These are phyloP conservation scores for Phytophthora rubi DNA, from an alignment of 352 stramenopile species.

Conservation along the genomic window DNA sequence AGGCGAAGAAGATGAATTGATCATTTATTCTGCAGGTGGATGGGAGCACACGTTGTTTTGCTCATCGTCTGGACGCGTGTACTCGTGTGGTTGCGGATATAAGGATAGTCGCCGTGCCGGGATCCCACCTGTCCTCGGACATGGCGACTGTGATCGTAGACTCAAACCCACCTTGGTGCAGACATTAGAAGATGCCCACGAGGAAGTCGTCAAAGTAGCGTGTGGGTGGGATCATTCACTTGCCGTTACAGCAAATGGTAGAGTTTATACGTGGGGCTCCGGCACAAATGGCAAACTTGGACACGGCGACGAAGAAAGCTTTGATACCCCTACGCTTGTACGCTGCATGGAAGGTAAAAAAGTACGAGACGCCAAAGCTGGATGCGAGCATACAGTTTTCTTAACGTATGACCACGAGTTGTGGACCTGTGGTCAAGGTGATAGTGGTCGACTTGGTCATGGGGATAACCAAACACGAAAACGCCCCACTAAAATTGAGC, in stretches of 20 bases:
- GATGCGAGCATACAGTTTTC: conserved; percentile 80
- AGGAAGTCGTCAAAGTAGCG: conserved; percentile 68
- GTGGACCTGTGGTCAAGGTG: conserved; percentile 84
- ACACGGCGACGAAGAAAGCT: conserved; percentile 84
- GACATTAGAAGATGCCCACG: conserved; percentile 52
- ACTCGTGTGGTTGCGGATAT: conserved; percentile 82
- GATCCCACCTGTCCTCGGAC: conserved; percentile 81
- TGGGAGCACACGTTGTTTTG: conserved; percentile 89
- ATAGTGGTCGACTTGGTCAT: conserved; percentile 80
- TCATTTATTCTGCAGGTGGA: conserved; percentile 66
- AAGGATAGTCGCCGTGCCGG: conserved; percentile 84
- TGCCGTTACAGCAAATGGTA: conserved; percentile 59
- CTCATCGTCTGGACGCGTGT: conserved; percentile 65
- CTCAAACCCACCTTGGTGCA: conserved; percentile 66
- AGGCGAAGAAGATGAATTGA: conserved; percentile 49
- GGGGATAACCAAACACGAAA: conserved; percentile 75
- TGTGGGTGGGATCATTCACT: conserved; percentile 89
- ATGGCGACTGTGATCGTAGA: conserved; percentile 72
- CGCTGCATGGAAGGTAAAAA: conserved; percentile 50
- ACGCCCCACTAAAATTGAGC: conserved; percentile 59
- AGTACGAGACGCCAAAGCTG: conserved; percentile 76
- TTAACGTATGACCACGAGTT: conserved; percentile 66
- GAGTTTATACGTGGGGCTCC: conserved; percentile 82
- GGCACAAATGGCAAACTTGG: conserved; percentile 85
- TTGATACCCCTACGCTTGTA: conserved; percentile 65